phyloP scores from a whole-genome alignment of 23 red algal species.

The Agarophyton chilense region DNA sequence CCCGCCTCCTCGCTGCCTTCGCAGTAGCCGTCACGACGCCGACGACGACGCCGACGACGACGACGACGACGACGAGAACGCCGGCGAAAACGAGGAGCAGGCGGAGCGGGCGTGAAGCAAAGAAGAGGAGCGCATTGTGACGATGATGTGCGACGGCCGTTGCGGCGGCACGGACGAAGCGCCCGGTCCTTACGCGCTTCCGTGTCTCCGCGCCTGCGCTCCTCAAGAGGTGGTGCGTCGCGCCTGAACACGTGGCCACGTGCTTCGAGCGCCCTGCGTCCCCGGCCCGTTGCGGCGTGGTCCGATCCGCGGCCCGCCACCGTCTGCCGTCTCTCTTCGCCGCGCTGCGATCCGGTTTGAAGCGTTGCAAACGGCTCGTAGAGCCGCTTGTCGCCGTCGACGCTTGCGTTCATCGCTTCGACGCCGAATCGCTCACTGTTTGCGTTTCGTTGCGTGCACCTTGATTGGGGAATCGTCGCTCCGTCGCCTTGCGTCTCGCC shows the following conservation, averaged over 20 bases:
- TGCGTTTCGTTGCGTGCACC: no score
- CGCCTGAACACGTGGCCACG: background rate
- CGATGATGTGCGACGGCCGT: background rate
- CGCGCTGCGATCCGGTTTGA: background rate
- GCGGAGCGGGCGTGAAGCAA: no score
- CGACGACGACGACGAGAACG: slow-evolving; percentile 8
- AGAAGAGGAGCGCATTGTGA: no score
- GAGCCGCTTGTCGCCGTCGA: slow-evolving; percentile 21
- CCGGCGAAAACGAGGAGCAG: no score
- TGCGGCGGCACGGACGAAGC: background rate
- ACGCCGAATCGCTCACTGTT: background rate
- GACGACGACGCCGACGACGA: background rate
- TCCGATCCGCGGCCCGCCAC: no score
- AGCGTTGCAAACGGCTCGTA: background rate
- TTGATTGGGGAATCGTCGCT: no score
- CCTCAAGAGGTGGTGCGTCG: background rate
- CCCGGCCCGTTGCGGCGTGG: no score
- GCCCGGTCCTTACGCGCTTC: background rate
- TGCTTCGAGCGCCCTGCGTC: background rate
- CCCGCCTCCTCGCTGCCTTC: background rate
- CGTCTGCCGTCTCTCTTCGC: no score
- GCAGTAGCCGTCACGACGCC: background rate
- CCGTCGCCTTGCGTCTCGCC: background rate
- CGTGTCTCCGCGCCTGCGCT: background rate
- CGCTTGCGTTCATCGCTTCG: background rate